These are phyloP conservation scores for Flagelloscypha sp. DNA, from an alignment of 768 basidiomycete species.

Conservation along the genomic window DNA sequence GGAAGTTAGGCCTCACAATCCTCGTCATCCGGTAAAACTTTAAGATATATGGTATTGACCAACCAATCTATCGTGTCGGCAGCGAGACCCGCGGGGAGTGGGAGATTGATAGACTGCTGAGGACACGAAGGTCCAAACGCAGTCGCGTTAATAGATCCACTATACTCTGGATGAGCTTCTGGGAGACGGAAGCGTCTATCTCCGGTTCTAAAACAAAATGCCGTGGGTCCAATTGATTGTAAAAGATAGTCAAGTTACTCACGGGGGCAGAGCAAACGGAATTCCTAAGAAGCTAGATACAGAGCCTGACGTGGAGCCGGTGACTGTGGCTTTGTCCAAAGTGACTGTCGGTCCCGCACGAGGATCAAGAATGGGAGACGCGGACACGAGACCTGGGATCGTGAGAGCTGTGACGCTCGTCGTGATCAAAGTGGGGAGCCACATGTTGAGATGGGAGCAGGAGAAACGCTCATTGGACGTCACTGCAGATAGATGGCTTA, in stretches of 20 bases:
- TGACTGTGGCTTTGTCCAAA: constrained; percentile 24
- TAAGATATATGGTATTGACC: constrained; percentile 20
- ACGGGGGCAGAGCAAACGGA: constrained; percentile 33
- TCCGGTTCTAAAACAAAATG: constrained; percentile 9
- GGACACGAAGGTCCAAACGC: constrained; percentile 37
- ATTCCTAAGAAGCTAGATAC: constrained; percentile 27
- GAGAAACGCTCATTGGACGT: too few species aligned
- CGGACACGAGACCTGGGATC: too few species aligned
- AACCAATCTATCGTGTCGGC: constrained; percentile 26
- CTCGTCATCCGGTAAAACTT: constrained; percentile 27
- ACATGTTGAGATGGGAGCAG: too few species aligned
- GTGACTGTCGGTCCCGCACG: constrained; percentile 16
- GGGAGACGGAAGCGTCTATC: constrained; percentile 32
- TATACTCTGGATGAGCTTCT: constrained; percentile 26
- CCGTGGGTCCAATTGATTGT: neutral
- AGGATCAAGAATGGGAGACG: too few species aligned
- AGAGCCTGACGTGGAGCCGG: constrained; percentile 16
- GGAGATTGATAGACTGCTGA: constrained; percentile 32
- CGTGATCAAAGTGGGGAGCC: too few species aligned
- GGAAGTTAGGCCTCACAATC: constrained; percentile 39
- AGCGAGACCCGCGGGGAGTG: constrained; percentile 25
- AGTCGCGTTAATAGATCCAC: constrained; percentile 27
- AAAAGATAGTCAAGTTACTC: constrained; percentile 6
- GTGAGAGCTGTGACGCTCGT: too few species aligned
- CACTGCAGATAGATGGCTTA: too few species aligned